Conservation (phyloP, 768 basidiomycete species). For the Termitomyces sp. region DNA sequence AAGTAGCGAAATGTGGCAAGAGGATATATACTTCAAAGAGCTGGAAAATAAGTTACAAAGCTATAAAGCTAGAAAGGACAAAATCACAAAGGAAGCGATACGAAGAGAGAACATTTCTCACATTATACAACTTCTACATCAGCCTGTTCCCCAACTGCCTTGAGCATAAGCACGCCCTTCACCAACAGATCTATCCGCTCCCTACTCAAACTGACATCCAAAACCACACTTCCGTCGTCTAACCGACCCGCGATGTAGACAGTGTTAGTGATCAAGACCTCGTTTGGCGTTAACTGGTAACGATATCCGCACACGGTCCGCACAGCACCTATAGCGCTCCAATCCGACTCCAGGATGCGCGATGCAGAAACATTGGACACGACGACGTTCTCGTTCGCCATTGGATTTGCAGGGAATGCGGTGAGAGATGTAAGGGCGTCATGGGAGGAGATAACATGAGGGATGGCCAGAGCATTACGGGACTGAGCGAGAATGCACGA, state of each 20-base stretch:
- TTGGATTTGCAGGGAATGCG: conserved; percentile 27
- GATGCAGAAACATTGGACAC: conserved; percentile 36
- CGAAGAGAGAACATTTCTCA: not conserved
- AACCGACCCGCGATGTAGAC: conserved; percentile 34
- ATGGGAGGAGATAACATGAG: conserved; percentile 26
- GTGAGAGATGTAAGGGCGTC: conserved; percentile 14
- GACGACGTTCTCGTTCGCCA: conserved; percentile 29
- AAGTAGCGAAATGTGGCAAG: not conserved
- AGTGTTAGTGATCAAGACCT: conserved; percentile 27
- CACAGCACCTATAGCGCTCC: conserved; percentile 26
- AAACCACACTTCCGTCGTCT: conserved; percentile 30
- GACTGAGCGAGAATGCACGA: conserved; percentile 14
- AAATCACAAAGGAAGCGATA: not conserved
- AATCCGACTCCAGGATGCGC: conserved; percentile 33
- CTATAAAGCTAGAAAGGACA: not conserved
- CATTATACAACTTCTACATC: not conserved
- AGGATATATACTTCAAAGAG: not conserved
- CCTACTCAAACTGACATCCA: conserved; percentile 31
- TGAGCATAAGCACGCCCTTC: conserved; percentile 18
- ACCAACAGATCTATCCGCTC: conserved; percentile 22
- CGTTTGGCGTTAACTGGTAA: conserved; percentile 30
- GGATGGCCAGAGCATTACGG: conserved; percentile 19
- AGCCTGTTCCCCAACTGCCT: not conserved
- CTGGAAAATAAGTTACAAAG: not conserved
- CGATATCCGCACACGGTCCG: conserved; percentile 33